Base-by-base conservation (phyloP, 1,284 basidiomycete genomes). In the Tilletia walkeri region DNA sequence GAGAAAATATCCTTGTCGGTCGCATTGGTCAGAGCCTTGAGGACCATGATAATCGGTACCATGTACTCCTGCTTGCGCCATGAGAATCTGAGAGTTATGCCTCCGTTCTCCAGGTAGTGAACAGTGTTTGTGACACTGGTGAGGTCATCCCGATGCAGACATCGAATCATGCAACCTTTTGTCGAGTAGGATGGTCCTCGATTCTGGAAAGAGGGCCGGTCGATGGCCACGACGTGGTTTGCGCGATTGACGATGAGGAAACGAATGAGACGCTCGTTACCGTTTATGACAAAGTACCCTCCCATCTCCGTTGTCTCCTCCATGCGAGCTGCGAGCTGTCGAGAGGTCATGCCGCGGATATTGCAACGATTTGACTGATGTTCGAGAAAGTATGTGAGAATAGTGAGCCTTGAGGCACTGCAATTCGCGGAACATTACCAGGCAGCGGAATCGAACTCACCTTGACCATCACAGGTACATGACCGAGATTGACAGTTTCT, bases 21-120 rank as follows among this genome's bases (percentile, higher is more conserved):
- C 16, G 95, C 93, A 50, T 77, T 75, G n/a, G 95, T 89, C 49
- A 99, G 89, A 45, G 95, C 95, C 84, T 99, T 99, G 78, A 99
- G 88, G 78, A 99, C 88, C 73, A 99, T 89, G 89, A 99, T 94
- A 82, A 98, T 91, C 3, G 96, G 96, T 59, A 99, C 93, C 82
- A 98, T 95, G 85, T 97, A 99, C 87, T 99, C 96, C 82, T 96
- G 93, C 86, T 99, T 99, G 68, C 95, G 87, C 94, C 93, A 98
- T 81, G 90, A 94, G 86, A 99, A 99, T 24, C 96, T 90, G 30
- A 99, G 85, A 86, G 95, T 99, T 14, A 95, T 92, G 76, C 90
- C 95, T 59, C 96, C 96, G 81, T 96, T 97, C 20, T 93, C 91
- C 47, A 99, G 90, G 84, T 99, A 99, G 84, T 99, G 96, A 49